Percentiles rank a stretch among this genome's conserved stretches.
phyloP scores from a whole-genome alignment of 495 filamentous ascomycete genomes.

The Neurospora sp. region DNA sequence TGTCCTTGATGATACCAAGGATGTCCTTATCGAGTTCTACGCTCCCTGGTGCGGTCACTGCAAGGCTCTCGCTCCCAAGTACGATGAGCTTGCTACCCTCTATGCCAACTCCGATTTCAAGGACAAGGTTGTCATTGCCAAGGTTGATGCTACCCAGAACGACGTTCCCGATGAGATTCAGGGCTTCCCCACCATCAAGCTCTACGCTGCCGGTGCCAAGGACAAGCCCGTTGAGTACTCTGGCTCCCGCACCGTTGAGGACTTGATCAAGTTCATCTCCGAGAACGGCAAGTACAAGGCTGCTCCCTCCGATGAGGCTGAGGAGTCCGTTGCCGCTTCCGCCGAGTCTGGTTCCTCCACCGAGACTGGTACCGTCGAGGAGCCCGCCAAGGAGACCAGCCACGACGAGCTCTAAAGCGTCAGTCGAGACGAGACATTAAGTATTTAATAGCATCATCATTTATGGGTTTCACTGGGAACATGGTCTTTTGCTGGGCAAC shows the following conservation, averaged over 20 bases:
- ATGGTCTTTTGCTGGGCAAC: neutral
- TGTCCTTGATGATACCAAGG: constrained; percentile 88
- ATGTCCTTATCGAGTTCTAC: constrained; percentile 97
- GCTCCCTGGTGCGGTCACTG: constrained; percentile 99
- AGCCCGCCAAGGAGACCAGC: constrained; percentile 33
- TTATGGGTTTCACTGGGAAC: neutral
- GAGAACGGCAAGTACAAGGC: constrained; percentile 88
- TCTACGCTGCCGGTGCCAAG: constrained; percentile 89
- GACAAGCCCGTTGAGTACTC: constrained; percentile 73
- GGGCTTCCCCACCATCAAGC: constrained; percentile 99
- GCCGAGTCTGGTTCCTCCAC: constrained; percentile 36
- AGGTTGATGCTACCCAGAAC: constrained; percentile 95
- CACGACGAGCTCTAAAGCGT: constrained; percentile 59
- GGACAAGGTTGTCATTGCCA: constrained; percentile 85
- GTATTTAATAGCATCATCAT: neutral
- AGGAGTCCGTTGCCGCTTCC: constrained; percentile 45
- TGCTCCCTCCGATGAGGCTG: constrained; percentile 42
- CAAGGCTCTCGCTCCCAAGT: constrained; percentile 87
- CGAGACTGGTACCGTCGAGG: constrained; percentile 14
- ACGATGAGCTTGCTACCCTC: constrained; percentile 77
- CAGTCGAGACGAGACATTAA: neutral
- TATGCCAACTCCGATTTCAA: constrained; percentile 65
- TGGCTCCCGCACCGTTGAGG: constrained; percentile 84
- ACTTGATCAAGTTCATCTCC: constrained; percentile 86
- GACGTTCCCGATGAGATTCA: constrained; percentile 94